Base-by-base conservation (phyloP, 495 filamentous ascomycete genomes). In the Penicillium subrubescens region DNA sequence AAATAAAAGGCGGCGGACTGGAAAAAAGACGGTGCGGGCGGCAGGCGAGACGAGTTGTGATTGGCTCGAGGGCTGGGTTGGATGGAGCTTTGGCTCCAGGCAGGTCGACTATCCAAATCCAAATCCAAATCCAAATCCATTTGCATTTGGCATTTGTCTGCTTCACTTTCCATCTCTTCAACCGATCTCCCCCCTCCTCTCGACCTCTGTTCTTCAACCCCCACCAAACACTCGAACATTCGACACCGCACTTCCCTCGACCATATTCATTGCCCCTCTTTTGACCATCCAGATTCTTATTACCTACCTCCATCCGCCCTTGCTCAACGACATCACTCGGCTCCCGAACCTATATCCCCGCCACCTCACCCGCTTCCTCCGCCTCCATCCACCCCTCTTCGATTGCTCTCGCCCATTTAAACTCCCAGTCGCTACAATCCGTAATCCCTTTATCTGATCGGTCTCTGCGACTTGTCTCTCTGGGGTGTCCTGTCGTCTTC, bases 21-120 rank as follows among this genome's bases (percentile, higher is more conserved):
- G 73, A 73, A 73, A 74, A 80, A 76, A 69, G 67, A 75, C 64
- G 73, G 72, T 71, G 73, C 74, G 73, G 63, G 59, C 50, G 51
- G 64, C 65, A 69, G 65, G 61, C 64, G 73, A 76, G 63, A 43
- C 43, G 12, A 17, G 10, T 7, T 34, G 23, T 76, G 75, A 79
- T 79, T 81, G 77, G 76, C 3, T 31, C 8, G 34, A 0, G 23
- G 2, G 29, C 11, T 1, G 10, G 21, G n/a, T 5, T 33, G 37
- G 61, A 56, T 66, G 71, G 67, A 74, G 70, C 72, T 73, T 51
- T 31, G n/a, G 29, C 31, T 63, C 15, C 1, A 12, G 37, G 37
- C 59, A 59, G 43, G 41, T 68, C 68, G 63, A 67, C 63, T 71
- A 69, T 76, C 73, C 68, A 68, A 70, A 65, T 67, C 66, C 63